Base-by-base conservation (phyloP, 1,284 basidiomycete genomes). In the Flammula alnicola region DNA sequence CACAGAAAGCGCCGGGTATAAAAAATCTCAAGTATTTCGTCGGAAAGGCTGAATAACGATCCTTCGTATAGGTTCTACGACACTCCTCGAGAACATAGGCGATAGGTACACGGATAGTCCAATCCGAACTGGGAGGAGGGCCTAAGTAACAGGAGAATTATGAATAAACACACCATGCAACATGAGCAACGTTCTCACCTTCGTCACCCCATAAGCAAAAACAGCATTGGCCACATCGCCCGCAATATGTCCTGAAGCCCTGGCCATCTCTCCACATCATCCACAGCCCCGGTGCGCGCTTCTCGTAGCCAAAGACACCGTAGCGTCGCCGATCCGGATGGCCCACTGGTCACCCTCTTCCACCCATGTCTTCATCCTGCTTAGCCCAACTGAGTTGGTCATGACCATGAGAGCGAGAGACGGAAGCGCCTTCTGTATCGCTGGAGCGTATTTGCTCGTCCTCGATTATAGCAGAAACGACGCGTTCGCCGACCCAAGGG, bases 181-280 rank as follows among this genome's bases (percentile, higher is more conserved):
- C 6, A 5, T 3, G 12, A 40, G 4, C 7, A 19, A 39, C 10
- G 6, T 25, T 29, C 76, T 43, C 63, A 90, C 93, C 80, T 95
- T 98, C 51, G 88, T 89, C 5, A 83, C 72, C 1, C 85, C 85
- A 65, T 96, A 98, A 0, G 94, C 93, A 16, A 93, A 77, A 0
- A 94, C 81, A 0, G 86, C 84, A 60, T 91, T 88, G 8, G 86
- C 84, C 5, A 89, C 79, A 63, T 90, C 87, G 5, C 86, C 86
- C 6, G 80, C 84, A 31, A 89, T 65, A 51, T 61, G 65, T 11
- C 59, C 56, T 10, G 67, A 61, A 9, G 59, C 54, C 43, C 55
- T 57, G 20, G 59, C 54, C 27, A 58, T 59, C 38, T 57, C 41
- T 67, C 56, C 19, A 53, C 49, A 49, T 51, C 59, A 17, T 63